Evolutionary conservation across 208 protist species (phyloP).

Genomic region (Porcisia deanei): DNA sequence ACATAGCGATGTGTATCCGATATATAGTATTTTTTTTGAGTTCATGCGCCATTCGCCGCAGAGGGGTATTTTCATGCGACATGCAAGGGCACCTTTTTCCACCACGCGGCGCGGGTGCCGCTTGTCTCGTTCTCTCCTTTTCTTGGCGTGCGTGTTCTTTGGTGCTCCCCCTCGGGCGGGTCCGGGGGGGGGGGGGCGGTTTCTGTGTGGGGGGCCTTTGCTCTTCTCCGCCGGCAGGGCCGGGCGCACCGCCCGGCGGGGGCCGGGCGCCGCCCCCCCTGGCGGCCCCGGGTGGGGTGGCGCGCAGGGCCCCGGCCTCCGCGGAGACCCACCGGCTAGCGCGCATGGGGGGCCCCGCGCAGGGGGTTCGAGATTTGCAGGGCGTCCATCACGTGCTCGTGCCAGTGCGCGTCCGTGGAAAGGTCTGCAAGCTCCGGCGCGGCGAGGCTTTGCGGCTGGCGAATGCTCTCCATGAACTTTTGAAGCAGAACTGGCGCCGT

Average conservation of each 20-base stretch:
- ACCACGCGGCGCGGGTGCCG: background rate
- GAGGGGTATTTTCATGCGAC: background rate
- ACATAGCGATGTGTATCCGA: too few species aligned
- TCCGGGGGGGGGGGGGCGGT: background rate
- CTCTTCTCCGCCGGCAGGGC: background rate
- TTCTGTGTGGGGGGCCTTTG: background rate
- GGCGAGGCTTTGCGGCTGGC: constrained; percentile 27
- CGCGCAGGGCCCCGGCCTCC: background rate
- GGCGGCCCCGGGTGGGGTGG: background rate
- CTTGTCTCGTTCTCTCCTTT: background rate
- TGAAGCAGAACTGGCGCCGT: constrained; percentile 21
- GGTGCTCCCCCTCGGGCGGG: background rate
- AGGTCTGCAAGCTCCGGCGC: constrained; percentile 35
- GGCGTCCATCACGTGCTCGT: constrained; percentile 19
- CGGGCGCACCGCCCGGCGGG: background rate
- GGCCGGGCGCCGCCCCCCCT: too few species aligned
- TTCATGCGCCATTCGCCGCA: background rate
- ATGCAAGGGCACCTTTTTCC: too few species aligned
- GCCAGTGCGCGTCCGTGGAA: constrained; percentile 33
- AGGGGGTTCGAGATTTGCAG: background rate
- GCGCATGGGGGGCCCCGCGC: too few species aligned
- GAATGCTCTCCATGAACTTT: constrained; percentile 43
- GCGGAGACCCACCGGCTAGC: background rate
- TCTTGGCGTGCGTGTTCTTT: background rate
- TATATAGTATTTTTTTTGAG: background rate